A percentile compares a stretch with the other conserved stretches of the same genome.
These are phyloP conservation scores for Sclerospora graminicola DNA, from an alignment of 352 stramenopile species.

Conservation along the genomic window DNA sequence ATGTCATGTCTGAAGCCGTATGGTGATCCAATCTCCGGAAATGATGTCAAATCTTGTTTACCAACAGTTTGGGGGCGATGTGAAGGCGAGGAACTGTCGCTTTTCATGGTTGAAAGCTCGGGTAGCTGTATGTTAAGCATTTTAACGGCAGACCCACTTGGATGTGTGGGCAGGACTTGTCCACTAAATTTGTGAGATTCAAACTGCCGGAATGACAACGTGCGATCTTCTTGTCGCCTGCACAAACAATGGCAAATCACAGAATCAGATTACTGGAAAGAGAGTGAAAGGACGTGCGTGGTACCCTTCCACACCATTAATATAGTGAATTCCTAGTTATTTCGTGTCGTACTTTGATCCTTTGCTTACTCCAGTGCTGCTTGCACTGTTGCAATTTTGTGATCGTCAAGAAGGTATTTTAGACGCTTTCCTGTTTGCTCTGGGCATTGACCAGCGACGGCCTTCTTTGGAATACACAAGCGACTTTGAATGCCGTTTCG, in stretches of 20 bases:
- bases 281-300: neutral
- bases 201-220: neutral
- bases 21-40: slow-evolving; percentile 59
- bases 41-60: slow-evolving; percentile 22
- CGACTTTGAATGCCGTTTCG: neutral
- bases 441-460: neutral
- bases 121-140: slow-evolving; percentile 46
- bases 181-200: slow-evolving; percentile 14
- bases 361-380: too few species aligned
- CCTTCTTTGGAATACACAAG: neutral
- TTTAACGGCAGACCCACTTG: neutral
- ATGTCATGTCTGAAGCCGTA: slow-evolving; percentile 76
- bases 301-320: too few species aligned
- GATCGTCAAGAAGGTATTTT: slow-evolving; percentile 9
- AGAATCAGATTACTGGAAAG: too few species aligned
- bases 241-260: slow-evolving; percentile 2
- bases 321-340: neutral
- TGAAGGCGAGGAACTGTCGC: slow-evolving; percentile 21
- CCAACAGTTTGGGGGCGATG: slow-evolving; percentile 8
- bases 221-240: slow-evolving; percentile 7
- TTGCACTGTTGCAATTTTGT: too few species aligned
- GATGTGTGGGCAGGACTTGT: slow-evolving; percentile 2
- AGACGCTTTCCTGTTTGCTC: neutral
- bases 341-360: neutral
- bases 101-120: slow-evolving; percentile 18